phyloP scores from a whole-genome alignment of 495 filamentous ascomycete species.

The Penicillium roqueforti region DNA sequence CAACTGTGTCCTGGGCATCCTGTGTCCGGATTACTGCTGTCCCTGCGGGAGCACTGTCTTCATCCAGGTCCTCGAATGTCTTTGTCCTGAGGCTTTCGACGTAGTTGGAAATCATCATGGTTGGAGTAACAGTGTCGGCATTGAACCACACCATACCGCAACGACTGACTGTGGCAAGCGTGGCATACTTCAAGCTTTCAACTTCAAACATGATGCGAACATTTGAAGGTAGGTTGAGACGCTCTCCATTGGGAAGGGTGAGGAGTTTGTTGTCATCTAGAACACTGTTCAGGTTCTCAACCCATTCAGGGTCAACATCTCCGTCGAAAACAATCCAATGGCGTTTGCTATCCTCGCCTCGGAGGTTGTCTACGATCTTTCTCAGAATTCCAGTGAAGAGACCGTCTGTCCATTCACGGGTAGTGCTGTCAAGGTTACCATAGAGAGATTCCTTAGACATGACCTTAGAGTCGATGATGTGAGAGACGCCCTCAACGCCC shows the following conservation, averaged over 20 bases:
- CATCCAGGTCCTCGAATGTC: constrained; percentile 89
- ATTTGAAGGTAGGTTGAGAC: constrained; percentile 87
- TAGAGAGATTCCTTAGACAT: constrained; percentile 99
- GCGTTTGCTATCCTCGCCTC: constrained; percentile 90
- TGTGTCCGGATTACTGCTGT: constrained; percentile 72
- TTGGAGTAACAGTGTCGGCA: constrained; percentile 87
- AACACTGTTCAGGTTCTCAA: constrained; percentile 98
- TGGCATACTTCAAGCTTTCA: constrained; percentile 96
- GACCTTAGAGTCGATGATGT: constrained; percentile 98
- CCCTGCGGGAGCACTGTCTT: constrained; percentile 78
- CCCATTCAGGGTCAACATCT: constrained; percentile 98
- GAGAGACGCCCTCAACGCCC: constrained; percentile 85
- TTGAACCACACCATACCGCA: constrained; percentile 99
- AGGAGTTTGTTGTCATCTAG: constrained; percentile 97
- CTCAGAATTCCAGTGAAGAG: constrained; percentile 96
- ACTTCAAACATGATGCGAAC: constrained; percentile 99
- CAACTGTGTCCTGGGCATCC: constrained; percentile 68
- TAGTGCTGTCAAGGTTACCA: constrained; percentile 92
- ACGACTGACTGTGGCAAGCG: constrained; percentile 92
- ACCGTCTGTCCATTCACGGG: constrained; percentile 96
- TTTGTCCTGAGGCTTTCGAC: constrained; percentile 74
- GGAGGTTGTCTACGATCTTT: constrained; percentile 98
- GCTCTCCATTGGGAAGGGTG: constrained; percentile 95
- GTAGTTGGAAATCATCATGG: constrained; percentile 91
- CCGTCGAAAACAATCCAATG: constrained; percentile 99